Evolutionary conservation across 169 alveolate species (phyloP), one percentile per base, ranked within the genome.

Genomic region (Plasmodium vivax): DNA sequence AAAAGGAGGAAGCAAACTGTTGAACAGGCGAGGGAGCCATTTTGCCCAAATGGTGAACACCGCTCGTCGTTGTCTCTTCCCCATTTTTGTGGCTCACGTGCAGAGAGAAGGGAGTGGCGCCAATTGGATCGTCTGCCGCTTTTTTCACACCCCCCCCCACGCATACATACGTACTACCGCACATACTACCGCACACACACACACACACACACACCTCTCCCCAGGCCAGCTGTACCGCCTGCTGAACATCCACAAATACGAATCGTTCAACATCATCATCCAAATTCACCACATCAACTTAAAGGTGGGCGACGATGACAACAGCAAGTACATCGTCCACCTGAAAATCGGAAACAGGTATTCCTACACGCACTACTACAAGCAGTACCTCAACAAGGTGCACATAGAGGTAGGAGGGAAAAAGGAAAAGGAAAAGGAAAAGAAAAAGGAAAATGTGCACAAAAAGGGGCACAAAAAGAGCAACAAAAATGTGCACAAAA

Each of bases 231-330:
- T 85, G 36, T 85, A 85, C 54, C 93, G 93, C 41, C 85, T 85
- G 43, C 32, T 85, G 19, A 85, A 85, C 10, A 85, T 85, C 58
- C 93, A 85, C 79, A 85, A 85, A 27, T 85, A 85, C 75, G 93
- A 85, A 77, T 74, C 93, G 2, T 85, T 85, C 56, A 85, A 73
- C 45, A 27, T 85, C 43, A 85, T 85, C 75, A 77, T 85, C 19
- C 85, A 85, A 74, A 85, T 85, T 54, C 93, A 85, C 62, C 93
- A 85, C 79, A 74, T 85, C 79, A 85, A 85, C 43, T 85, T 85
- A 75, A 85, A 85, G 16, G 34, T 85, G 56, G 85, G 93, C 4
- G 93, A 85, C 5, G 93, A 85, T 36, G 93, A 85, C 5, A 85
- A 85, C n/a, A 77, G 47, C 34, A 85, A 85, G 80, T 85, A 74